A percentile compares a stretch with the other conserved stretches of the same genome.
Conservation (phyloP, 306 rosid species). For the Vigna nakashimae region DNA sequence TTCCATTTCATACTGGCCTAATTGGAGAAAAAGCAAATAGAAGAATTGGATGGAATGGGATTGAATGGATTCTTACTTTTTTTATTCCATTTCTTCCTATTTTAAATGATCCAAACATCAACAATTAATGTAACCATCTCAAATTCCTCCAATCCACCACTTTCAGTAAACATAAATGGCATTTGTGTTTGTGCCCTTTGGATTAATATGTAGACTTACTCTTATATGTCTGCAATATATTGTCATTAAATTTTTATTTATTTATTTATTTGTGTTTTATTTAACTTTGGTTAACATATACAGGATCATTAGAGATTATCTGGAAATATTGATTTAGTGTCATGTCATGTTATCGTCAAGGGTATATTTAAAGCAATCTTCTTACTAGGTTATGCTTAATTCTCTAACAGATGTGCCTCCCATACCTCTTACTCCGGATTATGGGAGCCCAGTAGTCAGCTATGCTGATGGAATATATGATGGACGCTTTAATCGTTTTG, state of each 20-base stretch:
- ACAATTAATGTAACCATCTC: not conserved
- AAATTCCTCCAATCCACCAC: not conserved
- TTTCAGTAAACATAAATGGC: not conserved
- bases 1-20: not conserved
- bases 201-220: constrained; percentile 9
- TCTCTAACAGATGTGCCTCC: constrained; percentile 66
- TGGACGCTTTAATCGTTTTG: constrained; percentile 72
- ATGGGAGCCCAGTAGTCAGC: constrained; percentile 72
- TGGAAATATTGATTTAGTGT: constrained; percentile 20
- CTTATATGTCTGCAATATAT: constrained; percentile 1
- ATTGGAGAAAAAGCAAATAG: not conserved
- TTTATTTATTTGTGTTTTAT: not conserved
- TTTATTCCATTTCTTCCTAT: not conserved
- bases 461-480: constrained; percentile 92
- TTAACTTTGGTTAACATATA: constrained; percentile 17
- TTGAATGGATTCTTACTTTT: not conserved
- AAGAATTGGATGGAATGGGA: not conserved
- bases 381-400: constrained; percentile 27
- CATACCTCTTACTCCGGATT: constrained; percentile 77
- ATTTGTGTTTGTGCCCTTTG: not conserved
- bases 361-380: constrained; percentile 28
- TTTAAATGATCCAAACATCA: not conserved
- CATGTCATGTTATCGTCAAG: not conserved
- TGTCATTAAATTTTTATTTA: not conserved
- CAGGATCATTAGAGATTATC: constrained; percentile 4